Conservation (phyloP, 306 rosid genomes). For the Quercus rubra region DNA sequence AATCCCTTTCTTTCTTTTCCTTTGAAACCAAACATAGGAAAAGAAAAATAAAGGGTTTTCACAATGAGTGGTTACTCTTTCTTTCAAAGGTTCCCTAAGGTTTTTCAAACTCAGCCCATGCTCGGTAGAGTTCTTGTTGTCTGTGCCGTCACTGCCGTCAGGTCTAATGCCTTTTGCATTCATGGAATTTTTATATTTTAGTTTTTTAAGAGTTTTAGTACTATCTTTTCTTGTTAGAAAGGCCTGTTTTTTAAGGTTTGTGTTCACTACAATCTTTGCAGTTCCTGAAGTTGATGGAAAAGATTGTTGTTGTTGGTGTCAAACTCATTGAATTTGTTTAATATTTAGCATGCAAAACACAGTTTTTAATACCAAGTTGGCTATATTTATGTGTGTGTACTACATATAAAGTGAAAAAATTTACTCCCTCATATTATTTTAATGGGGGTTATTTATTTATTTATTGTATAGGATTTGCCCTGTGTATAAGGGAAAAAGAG, state of each 20-base stretch:
- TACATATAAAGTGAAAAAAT: no score
- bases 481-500: no score
- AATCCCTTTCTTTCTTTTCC: conserved; percentile 12
- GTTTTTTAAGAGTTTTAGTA: neutral
- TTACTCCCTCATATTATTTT: no score
- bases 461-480: no score
- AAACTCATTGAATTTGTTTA: neutral
- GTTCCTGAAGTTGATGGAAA: neutral
- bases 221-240: neutral
- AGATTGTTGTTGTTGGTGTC: neutral
- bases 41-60: neutral
- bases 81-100: conserved; percentile 39
- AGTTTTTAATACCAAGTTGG: no score
- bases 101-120: conserved; percentile 42
- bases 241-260: neutral
- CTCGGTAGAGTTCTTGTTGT: conserved; percentile 52
- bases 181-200: neutral
- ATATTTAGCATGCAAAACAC: no score
- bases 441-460: no score
- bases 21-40: neutral
- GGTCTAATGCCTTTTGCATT: conserved; percentile 31
- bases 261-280: neutral
- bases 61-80: conserved; percentile 43
- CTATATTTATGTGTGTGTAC: no score
- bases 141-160: conserved; percentile 58